Evolutionary conservation across 768 basidiomycete species (phyloP), one percentile per base, ranked within the genome.

Genomic region (Chiua virens): DNA sequence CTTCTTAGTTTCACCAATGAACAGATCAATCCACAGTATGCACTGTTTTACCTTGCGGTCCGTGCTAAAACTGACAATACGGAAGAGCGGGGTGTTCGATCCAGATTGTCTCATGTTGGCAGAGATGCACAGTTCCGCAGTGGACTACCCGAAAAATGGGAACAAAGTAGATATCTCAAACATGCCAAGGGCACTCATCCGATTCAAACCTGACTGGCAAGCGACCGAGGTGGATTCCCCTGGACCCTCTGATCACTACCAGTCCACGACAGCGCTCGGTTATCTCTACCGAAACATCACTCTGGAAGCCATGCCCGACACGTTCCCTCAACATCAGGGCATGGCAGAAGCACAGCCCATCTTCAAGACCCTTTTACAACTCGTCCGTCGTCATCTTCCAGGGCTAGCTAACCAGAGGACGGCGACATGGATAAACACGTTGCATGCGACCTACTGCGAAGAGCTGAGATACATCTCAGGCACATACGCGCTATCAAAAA

Each of bases 141-240:
- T 92, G 5, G 89, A 91, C 60, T 92, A 88, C 63, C 82, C 87
- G 0, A 92, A 91, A 69, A 83, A 85, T 55, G 89, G 88, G 9
- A 79, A 79, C 34, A 78, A 81, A 3, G 85, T 89, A 22, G 70
- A 83, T 43, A 70, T 86, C 25, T 69, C 72, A 21, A 60, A 68
- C 4, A 64, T 87, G 27, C 88, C 89, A 4, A 65, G 69, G 11
- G 63, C 72, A 0, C 71, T 87, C 15, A 87, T 89, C 40, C 75
- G 75, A 17, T 81, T 78, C 64, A 90, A 86, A 59, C 89, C 89
- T 1, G 89, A 91, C 63, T 92, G 89, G 89, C 80, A 87, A 32
- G 20, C n/a, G 20, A 20, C 32, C 11, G 42, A 43, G 10, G 42
- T 20, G 28, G 30, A 43, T 32, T 8, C 28, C 11, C 25, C 42